These are phyloP conservation scores for Beverwykella pulmonaria DNA, from an alignment of 495 filamentous ascomycete species.

Conservation along the genomic window DNA sequence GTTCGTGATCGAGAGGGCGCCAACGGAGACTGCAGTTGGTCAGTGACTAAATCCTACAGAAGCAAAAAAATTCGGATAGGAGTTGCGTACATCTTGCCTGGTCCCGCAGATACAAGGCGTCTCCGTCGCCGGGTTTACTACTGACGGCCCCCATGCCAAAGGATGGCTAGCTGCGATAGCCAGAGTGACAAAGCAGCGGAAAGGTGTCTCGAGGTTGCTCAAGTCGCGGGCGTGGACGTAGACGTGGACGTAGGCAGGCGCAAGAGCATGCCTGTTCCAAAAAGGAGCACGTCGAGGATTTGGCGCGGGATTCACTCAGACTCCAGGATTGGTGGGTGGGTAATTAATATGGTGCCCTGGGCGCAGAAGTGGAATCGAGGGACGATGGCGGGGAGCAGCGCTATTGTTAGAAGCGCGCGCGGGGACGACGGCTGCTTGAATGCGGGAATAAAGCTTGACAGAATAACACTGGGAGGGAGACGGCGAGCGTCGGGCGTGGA, in stretches of 20 bases:
- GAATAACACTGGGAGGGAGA: constrained; percentile 19
- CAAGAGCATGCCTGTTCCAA: constrained; percentile 32
- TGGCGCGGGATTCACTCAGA: constrained; percentile 9
- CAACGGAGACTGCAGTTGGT: constrained; percentile 71
- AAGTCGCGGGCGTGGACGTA: constrained; percentile 18
- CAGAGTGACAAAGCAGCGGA: constrained; percentile 13
- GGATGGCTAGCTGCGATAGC: constrained; percentile 16
- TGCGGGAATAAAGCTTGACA: constrained; percentile 19
- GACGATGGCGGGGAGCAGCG: constrained; percentile 6
- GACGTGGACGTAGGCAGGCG: constrained; percentile 23
- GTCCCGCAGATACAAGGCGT: constrained; percentile 81
- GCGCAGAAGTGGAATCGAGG: constrained; percentile 26
- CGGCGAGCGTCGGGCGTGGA: background rate
- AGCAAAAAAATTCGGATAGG: background rate
- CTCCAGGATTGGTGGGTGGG: constrained; percentile 20
- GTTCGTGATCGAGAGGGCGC: constrained; percentile 77
- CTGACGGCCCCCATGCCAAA: constrained; percentile 84
- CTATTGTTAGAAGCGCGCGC: constrained; percentile 18
- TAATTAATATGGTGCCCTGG: constrained; percentile 31
- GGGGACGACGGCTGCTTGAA: background rate
- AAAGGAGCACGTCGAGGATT: background rate
- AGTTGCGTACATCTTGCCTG: constrained; percentile 74
- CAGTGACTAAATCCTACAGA: constrained; percentile 17
- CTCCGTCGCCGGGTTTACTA: constrained; percentile 77
- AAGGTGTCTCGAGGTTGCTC: background rate